phyloP scores from a whole-genome alignment of 1,139 yeast species.

The Geotrichum reessii region DNA sequence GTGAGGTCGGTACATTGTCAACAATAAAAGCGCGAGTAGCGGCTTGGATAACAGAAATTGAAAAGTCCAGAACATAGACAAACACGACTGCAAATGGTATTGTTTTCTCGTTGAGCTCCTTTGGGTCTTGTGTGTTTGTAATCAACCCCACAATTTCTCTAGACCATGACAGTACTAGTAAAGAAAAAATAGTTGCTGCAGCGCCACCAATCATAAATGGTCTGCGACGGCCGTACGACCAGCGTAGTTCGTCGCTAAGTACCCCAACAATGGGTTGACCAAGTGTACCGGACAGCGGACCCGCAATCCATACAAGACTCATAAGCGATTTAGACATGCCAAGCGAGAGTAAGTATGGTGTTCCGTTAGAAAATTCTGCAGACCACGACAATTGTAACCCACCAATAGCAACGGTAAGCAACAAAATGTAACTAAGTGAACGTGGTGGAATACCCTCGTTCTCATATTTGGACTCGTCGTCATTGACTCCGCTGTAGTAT shows the following conservation, averaged over 20 bases:
- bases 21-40: conserved; percentile 46
- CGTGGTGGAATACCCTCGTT: conserved; percentile 38
- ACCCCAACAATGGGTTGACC: conserved; percentile 59
- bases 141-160: conserved; percentile 31
- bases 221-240: conserved; percentile 46
- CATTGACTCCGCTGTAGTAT: neutral
- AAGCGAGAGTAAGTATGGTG: conserved; percentile 42
- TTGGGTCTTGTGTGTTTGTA: conserved; percentile 26
- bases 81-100: conserved; percentile 41
- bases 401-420: conserved; percentile 46
- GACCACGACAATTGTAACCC: conserved; percentile 52
- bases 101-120: conserved; percentile 34
- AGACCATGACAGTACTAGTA: conserved; percentile 41
- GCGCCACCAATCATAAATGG: conserved; percentile 50
- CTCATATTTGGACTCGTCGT: neutral
- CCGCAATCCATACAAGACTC: conserved; percentile 58
- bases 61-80: conserved; percentile 45
- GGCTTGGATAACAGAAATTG: conserved; percentile 46
- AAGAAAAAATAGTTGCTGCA: conserved; percentile 38
- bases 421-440: conserved; percentile 40
- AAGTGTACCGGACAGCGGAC: conserved; percentile 54
- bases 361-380: conserved; percentile 50
- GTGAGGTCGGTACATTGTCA: conserved; percentile 45
- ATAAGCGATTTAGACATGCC: conserved; percentile 50
- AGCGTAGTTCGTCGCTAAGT: conserved; percentile 46